Evolutionary conservation across 768 basidiomycete genomes (phyloP), one percentile per base, ranked within the genome.

Genomic region (Leccinum fibrillosum): DNA sequence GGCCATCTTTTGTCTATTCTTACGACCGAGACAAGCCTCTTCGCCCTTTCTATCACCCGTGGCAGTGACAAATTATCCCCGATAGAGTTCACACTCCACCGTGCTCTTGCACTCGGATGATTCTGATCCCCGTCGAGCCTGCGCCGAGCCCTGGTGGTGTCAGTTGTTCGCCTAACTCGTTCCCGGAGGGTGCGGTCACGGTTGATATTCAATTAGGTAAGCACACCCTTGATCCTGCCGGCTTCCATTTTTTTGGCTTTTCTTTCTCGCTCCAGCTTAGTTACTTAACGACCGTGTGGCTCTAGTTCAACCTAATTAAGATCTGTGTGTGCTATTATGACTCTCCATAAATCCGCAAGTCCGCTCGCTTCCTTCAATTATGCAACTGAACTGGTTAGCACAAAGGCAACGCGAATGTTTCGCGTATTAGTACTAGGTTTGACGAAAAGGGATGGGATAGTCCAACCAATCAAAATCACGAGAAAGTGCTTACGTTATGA

Each of bases 201-300:
- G 39, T 49, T 30, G 56, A 56, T 60, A 62, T 62, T 49, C 45
- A 53, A 68, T 71, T 69, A 69, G 15, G 52, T 67, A 69, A 69
- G 47, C 60, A 52, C 15, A 19, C 56, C 55, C 51, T 51, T 25
- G 11, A 25, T 13, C 25, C 47, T 55, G 55, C 15, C 52, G 51
- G 42, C 60, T 54, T 63, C 72, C 70, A 69, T 64, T 72, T 59
- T 30, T 74, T 70, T 64, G 55, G 3, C n/a, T 42, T 42, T n/a
- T 11, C n/a, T 63, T 57, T 61, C 56, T 52, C 50, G 53, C 65
- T 61, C 70, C 63, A 56, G 12, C 32, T 34, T 34, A 12, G 5
- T 32, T 32, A 63, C 60, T 62, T 60, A 60, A 65, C 63, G 15
- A 60, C 66, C 25, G 25, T 26, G 52, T 60, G 52, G 55, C 49